These are phyloP conservation scores for Brasilioporus rufonigricans DNA, from an alignment of 768 basidiomycete species.

Conservation along the genomic window DNA sequence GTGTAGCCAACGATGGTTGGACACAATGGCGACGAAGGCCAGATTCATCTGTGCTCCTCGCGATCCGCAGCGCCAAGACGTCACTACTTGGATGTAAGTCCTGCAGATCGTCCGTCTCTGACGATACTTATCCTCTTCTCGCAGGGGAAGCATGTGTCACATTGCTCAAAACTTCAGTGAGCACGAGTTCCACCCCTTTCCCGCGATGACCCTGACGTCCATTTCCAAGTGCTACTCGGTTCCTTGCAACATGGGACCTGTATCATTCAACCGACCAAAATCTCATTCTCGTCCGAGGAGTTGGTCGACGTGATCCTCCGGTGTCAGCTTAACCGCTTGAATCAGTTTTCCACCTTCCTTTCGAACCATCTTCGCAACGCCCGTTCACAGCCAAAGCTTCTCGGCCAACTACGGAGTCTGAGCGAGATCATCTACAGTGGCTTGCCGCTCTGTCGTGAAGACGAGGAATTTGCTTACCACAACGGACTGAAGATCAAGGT, in stretches of 20 bases:
- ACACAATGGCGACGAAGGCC: conserved; percentile 61
- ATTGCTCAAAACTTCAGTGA: conserved; percentile 75
- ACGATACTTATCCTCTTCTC: conserved; percentile 34
- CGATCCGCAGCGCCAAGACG: conserved; percentile 56
- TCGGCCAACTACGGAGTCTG: conserved; percentile 52
- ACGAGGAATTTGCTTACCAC: conserved; percentile 67
- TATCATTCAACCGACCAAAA: conserved; percentile 65
- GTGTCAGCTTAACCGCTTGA: conserved; percentile 69
- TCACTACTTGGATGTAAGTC: conserved; percentile 71
- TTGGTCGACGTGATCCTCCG: conserved; percentile 66
- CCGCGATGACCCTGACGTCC: conserved; percentile 20
- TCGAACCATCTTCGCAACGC: conserved; percentile 59
- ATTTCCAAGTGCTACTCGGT: conserved; percentile 57
- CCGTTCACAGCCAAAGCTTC: conserved; percentile 56
- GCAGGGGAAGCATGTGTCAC: conserved; percentile 82
- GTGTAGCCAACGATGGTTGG: conserved; percentile 65
- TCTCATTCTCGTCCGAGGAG: conserved; percentile 66
- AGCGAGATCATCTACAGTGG: conserved; percentile 69
- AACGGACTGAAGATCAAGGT: conserved; percentile 66
- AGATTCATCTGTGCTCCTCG: conserved; percentile 47
- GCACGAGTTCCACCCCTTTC: conserved; percentile 29
- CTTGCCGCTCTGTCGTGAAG: conserved; percentile 59
- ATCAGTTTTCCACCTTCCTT: conserved; percentile 73
- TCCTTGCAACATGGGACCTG: conserved; percentile 70
- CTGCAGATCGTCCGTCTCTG: conserved; percentile 14